Evolutionary conservation across 352 stramenopile genomes (phyloP), one percentile per base, ranked within the genome.

Genomic region (Thraustochytrium sp.): DNA sequence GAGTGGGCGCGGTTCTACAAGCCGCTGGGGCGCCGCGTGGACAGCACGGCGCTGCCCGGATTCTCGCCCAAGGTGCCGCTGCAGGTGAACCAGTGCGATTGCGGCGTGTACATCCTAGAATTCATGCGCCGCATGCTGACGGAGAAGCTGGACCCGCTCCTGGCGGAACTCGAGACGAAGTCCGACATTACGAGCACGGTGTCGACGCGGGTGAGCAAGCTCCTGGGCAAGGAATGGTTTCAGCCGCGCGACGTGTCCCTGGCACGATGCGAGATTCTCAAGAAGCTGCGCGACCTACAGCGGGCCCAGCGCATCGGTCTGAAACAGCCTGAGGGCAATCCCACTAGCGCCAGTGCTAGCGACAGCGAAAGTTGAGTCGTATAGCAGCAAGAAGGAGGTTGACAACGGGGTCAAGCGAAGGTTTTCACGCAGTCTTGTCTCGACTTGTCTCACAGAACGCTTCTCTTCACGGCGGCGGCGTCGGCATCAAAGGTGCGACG

Each of bases 41-140:
- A 55, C 34, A 36, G 26, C 13, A 26, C 23, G 16, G 29, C 65
- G 21, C 26, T 77, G 11, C 65, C 65, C 8, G 65, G 65, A 23
- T 61, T 77, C n/a, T 77, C 42, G 34, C 65, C 65, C 0, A 61
- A 26, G 1, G 65, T 77, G 42, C 65, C 65, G 11, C 21, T 23
- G 40, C 65, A 77, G 64, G 5, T 72, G 31, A 77, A 77, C 31
- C 42, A 77, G 23, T 77, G 49, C 64, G 65, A 77, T 26, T 77
- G 65, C 46, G 65, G 65, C 9, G 65, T 77, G 26, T 77, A 62
- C 42, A 23, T 77, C 34, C 46, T 77, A 11, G 65, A 77, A 38
- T 77, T 64, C 49, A 40, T 75, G 13, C 11, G n/a, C 8, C 65
- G 65, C 36, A 77, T 77, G 18, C 42, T 77, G 18, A 62, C 42